Evolutionary conservation across 768 basidiomycete species (phyloP), one percentile per base, ranked within the genome.

Genomic region (Boletus bicolor): DNA sequence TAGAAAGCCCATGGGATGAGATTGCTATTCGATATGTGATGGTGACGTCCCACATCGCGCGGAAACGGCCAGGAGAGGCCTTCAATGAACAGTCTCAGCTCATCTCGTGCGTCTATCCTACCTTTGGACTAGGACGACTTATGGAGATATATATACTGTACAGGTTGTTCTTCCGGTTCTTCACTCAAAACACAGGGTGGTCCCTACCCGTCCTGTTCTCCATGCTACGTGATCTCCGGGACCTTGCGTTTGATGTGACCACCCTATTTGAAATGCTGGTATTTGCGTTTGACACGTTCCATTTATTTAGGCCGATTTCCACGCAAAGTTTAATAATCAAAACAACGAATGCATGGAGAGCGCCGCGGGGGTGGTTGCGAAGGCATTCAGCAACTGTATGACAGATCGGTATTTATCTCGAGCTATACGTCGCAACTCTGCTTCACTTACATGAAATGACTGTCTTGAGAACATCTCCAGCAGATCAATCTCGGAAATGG

Each of bases 301-400:
- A 34, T 51, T 32, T 26, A 36, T 39, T 44, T 59, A 88, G 86
- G 84, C 86, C 43, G 86, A 88, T 62, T 69, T 79, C 19, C 79
- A 86, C 56, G 82, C 82, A 34, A 80, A 77, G 69, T 76, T 79
- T 47, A 79, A 82, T 58, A 73, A 73, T 47, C 78, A 86, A 59
- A 80, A 75, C 58, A 82, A 76, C 64, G 82, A 86, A 60, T 80
- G 80, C 63, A 87, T 93, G 82, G 93, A 97, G 63, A 91, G 93
- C 62, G 86, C 91, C 5, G 92, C 95, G 0, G 77, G 93, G 43
- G 81, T 84, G 14, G 91, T 94, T 53, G 87, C 89, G 38, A 95
- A 93, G 64, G 93, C 92, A 3, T 96, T 98, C 71, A 85, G 89
- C 34, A 80, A 82, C 59, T 97, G 95, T 68, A 82, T 97, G 68